Evolutionary conservation across 208 protist genomes (phyloP), one percentile per base, ranked within the genome.

Genomic region (Leptomonas pyrrhocoris): DNA sequence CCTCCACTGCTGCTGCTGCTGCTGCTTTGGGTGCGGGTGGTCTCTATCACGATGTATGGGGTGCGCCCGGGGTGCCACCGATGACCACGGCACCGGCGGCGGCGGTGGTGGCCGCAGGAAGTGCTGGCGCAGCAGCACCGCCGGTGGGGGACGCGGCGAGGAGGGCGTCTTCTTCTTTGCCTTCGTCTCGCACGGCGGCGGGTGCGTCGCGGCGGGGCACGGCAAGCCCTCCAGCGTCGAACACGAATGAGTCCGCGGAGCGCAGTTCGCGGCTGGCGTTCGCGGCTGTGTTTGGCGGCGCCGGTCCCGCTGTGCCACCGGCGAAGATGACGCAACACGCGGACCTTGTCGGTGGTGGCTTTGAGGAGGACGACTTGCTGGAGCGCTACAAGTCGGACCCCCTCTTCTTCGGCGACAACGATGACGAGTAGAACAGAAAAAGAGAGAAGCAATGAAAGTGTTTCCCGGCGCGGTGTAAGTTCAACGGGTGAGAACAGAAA

Each of bases 311-410:
- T 7, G 25, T 16, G 42, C 23, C 45, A 0, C 5, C 55, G 3
- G 56, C 27, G n/a, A 38, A 31, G 66, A 18, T 45, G 23, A 0
- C 15, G 11, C 23, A 9, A 11, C 15, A 59, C 7, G 19, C 15
- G 30, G 62, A 63, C 9, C 12, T 12, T 6, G 21, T n/a, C 30
- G 58, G 31, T 5, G 30, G 59, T 19, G 61, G 64, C 23, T 61
- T 34, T 23, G 68, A 79, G 59, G 68, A 74, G 43, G 66, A 69
- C 21, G 72, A 74, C 36, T 21, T 64, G 34, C 4, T 74, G 50
- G 36, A 67, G 49, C 56, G 34, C 27, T 67, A 60, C 28, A 57
- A 46, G 49, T 18, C 68, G 3, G 50, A 66, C 2, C 30, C 59
- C 7, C 18, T 74, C n/a, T 64, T 67, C 59, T 74, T 74, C 19